These are phyloP conservation scores for Clavispora fructus DNA, from an alignment of 805 yeast species.

Conservation along the genomic window DNA sequence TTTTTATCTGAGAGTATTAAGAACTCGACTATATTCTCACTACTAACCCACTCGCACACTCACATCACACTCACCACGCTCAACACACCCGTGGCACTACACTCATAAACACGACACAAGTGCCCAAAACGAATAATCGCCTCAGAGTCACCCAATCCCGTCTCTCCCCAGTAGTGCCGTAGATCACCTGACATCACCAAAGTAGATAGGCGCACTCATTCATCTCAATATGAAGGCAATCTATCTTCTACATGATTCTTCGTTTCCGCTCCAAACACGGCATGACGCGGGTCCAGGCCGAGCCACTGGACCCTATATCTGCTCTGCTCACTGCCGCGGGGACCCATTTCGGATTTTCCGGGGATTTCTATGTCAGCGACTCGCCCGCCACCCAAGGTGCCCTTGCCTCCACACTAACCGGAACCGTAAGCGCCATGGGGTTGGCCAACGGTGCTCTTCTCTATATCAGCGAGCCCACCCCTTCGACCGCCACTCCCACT, in stretches of 20 bases:
- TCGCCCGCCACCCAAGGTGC: slow-evolving; percentile 43
- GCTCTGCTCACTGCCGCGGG: slow-evolving; percentile 38
- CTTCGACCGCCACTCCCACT: background rate
- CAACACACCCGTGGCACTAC: too few species aligned
- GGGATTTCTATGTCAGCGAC: slow-evolving; percentile 35
- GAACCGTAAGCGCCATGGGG: slow-evolving; percentile 38
- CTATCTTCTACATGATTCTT: slow-evolving; percentile 27
- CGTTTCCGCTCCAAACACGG: slow-evolving; percentile 86
- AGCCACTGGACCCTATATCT: slow-evolving; percentile 39
- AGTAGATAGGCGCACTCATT: background rate
- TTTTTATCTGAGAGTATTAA: too few species aligned
- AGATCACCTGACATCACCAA: too few species aligned
- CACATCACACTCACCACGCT: too few species aligned
- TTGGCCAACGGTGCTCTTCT: slow-evolving; percentile 58
- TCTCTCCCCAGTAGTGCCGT: too few species aligned
- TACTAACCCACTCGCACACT: too few species aligned
- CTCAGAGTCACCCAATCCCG: too few species aligned
- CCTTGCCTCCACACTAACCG: slow-evolving; percentile 29
- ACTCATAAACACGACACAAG: too few species aligned
- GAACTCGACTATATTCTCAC: too few species aligned
- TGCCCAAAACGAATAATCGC: too few species aligned
- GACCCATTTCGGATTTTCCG: slow-evolving; percentile 16
- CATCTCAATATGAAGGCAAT: background rate
- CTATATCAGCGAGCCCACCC: slow-evolving; percentile 32
- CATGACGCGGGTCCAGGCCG: slow-evolving; percentile 60